A percentile compares a stretch with the other conserved stretches of the same genome.
These are phyloP conservation scores for Paecilomyces sp. DNA, from an alignment of 2,329 filamentous ascomycete genomes.

Conservation along the genomic window DNA sequence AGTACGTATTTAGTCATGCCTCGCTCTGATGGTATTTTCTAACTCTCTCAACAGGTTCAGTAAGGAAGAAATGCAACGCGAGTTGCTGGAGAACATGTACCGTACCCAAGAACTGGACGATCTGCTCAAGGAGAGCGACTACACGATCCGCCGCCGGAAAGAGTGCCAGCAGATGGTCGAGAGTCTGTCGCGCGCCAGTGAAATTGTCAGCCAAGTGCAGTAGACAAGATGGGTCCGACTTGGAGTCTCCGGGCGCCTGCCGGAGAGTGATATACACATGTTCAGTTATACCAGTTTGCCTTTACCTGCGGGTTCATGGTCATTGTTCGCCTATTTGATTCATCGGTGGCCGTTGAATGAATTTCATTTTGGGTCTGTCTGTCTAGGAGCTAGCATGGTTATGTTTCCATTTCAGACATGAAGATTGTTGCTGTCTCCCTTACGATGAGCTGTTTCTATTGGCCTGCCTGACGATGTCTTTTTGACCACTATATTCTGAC, in stretches of 20 bases:
- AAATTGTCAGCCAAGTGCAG: constrained; percentile 82
- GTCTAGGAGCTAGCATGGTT: neutral
- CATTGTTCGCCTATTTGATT: neutral
- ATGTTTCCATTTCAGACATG: neutral
- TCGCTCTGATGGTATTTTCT: constrained; percentile 1
- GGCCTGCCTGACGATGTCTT: neutral
- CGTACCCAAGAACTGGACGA: constrained; percentile 83
- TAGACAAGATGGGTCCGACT: constrained; percentile 19
- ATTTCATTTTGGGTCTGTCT: neutral
- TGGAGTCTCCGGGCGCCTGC: neutral
- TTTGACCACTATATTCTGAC: neutral
- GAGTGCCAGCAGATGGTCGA: constrained; percentile 99
- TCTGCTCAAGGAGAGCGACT: constrained; percentile 94
- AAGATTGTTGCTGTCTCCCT: neutral
- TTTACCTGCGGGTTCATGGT: neutral
- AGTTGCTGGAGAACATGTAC: constrained; percentile 97
- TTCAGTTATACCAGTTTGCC: neutral
- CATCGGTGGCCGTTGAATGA: neutral
- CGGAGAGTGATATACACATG: neutral
- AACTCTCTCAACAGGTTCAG: constrained; percentile 57
- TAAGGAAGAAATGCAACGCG: constrained; percentile 97
- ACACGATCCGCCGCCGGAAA: constrained; percentile 88
- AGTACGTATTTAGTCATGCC: constrained; percentile 54
- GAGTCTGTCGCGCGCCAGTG: constrained; percentile 77
- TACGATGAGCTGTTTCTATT: neutral